Base-by-base conservation (phyloP, 2,329 filamentous ascomycete species). In the Tolypocladium album region DNA sequence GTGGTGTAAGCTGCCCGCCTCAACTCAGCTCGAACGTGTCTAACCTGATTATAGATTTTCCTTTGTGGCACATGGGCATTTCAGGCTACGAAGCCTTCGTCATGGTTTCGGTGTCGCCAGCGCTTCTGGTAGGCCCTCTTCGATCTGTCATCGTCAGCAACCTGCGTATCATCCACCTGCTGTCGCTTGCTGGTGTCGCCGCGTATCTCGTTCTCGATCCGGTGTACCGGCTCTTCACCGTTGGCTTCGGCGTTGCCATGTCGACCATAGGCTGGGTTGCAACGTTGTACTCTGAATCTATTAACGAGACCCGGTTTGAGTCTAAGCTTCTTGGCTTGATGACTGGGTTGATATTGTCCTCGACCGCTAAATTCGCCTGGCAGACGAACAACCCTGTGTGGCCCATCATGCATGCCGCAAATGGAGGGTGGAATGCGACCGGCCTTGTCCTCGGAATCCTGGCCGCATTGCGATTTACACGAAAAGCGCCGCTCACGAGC, bases 41-140 rank as follows among this genome's bases (percentile, higher is more conserved):
- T 70, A 55, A 71, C 58, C 55, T 58, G 20, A 53, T 31, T 53
- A 47, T 57, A 91, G 88, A 95, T 74, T 99, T 99, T 72, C 94
- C 94, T 17, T 83, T 99, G 13, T 99, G 94, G 94, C 86, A 97
- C 72, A 99, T 99, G 94, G 94, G 94, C 36, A 95, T 99, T 62
- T 97, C 93, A 4, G 94, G 94, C 63, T 99, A 94, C 70, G 94
- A 99, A 75, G 88, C 87, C 52, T 81, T 96, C 65, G 87, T 99
- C 69, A 88, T 97, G 85, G 84, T 83, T 57, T 93, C 90, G 4
- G 74, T 93, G 58, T 89, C 92, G 5, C 94, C 94, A 0, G 79
- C 92, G 45, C 73, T 97, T 24, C 84, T 99, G 52, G 86, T 92
- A 63, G 81, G 81, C 55, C 78, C 86, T 1, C 62, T 97, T 22